Base-by-base conservation (phyloP, 2,329 filamentous ascomycete genomes). In the Capronia epimyces region DNA sequence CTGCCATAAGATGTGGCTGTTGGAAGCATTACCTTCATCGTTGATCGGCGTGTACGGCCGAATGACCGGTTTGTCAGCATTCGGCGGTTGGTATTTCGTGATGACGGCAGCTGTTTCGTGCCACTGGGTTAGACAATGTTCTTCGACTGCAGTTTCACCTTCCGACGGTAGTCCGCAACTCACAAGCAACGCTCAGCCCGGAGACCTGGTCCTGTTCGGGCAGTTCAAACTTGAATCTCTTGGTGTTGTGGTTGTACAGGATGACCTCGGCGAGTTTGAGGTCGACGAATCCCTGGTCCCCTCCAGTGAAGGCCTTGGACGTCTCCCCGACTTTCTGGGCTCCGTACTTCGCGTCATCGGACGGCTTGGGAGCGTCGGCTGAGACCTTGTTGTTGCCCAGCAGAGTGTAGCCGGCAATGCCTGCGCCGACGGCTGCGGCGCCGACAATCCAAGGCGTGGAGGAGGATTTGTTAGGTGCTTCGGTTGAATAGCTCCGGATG, bases 21-120 rank as follows among this genome's bases (percentile, higher is more conserved):
- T 15, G 9, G 20, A n/a, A 16, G 13, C 15, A 36, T 43, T 67
- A 87, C 74, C 77, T 71, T 95, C 89, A 66, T 95, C 89, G 65
- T 82, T 94, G 63, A 85, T 80, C 46, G 93, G 91, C 3, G 93
- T 98, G 73, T 98, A 98, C 5, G 93, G 93, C 57, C 93, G 80
- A 58, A 98, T 81, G 9, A 88, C 84, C 27, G 88, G 78, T 82
- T 97, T 97, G 69, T 89, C 80, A 65, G 82, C 84, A 53, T 83
- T 82, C n/a, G 81, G 80, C 4, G 84, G 83, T 76, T 95, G 89
- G 78, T 83, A 96, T 74, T 94, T 95, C 60, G 93, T 93, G 67
- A 98, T 76, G 61, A 98, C 71, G 40, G 89, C 90, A 64, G 80
- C 78, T 81, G 22, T 42, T 39, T 41, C 3, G 50, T 24, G 16